Evolutionary conservation across 2,329 filamentous ascomycete species (phyloP).

Genomic region (Fusarium anguioides): DNA sequence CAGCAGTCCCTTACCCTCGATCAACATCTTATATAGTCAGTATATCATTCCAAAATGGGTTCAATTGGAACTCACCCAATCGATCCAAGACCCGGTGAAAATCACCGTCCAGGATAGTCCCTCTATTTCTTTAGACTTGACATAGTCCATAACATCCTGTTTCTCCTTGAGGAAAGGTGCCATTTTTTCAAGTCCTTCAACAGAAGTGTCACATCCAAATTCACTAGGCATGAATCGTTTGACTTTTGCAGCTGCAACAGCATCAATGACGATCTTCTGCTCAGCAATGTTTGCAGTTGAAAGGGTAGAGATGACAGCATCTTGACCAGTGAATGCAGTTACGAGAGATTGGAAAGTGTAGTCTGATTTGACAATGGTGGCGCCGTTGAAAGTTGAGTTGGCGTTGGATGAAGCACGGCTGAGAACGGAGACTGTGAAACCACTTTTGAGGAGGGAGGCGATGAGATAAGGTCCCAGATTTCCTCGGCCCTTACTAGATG

Average conservation of each 20-base stretch:
- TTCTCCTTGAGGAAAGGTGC: slow-evolving; percentile 9
- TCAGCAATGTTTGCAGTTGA: slow-evolving; percentile 12
- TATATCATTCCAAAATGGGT: no score
- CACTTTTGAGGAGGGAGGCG: accelerated
- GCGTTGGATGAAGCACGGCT: background rate
- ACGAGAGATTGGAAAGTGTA: background rate
- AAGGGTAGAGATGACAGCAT: slow-evolving; percentile 2
- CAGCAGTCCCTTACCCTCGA: background rate
- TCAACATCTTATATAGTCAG: background rate
- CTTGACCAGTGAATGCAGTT: background rate
- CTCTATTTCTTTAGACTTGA: background rate
- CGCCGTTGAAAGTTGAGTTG: background rate
- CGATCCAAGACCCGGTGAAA: slow-evolving; percentile 13
- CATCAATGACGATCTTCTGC: slow-evolving; percentile 8
- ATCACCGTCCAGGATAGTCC: background rate
- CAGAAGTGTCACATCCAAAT: slow-evolving; percentile 1
- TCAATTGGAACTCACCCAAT: background rate
- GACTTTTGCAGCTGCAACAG: slow-evolving; percentile 1
- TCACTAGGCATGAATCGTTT: slow-evolving; percentile 20
- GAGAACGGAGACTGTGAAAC: accelerated
- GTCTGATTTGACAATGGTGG: background rate
- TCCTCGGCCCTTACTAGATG: background rate
- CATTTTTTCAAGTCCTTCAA: background rate
- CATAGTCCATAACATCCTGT: slow-evolving; percentile 4
- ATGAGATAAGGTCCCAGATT: slow-evolving; percentile 9